Evolutionary conservation across 169 alveolate species (phyloP).

Genomic region (Plasmodium cynomolgi): DNA sequence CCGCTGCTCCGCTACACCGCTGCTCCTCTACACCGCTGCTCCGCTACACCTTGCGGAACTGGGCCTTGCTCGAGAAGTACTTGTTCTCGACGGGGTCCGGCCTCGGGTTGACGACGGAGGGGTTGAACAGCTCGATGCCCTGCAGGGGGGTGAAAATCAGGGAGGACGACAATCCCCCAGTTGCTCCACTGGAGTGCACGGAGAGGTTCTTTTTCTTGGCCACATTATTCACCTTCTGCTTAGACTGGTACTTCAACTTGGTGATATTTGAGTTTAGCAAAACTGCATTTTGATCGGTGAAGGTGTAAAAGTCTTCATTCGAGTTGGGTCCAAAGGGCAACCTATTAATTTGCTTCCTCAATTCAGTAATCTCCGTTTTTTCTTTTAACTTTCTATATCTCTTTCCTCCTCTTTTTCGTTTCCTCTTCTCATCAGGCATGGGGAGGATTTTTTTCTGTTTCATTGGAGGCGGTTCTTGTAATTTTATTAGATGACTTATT

Average conservation of each 20-base stretch:
- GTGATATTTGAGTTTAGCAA: conserved; percentile 54
- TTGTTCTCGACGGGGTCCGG: conserved; percentile 32
- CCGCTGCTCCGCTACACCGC: not conserved
- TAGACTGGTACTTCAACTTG: conserved; percentile 51
- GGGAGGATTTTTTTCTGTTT: conserved; percentile 89
- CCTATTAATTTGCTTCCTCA: conserved; percentile 87
- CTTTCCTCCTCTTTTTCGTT: conserved; percentile 89
- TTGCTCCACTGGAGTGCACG: conserved; percentile 66
- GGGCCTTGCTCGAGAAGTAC: conserved; percentile 54
- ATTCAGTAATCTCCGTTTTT: conserved; percentile 87
- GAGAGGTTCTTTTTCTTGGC: conserved; percentile 12
- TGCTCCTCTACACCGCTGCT: not conserved
- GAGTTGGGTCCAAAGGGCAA: conserved; percentile 89
- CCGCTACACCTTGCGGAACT: conserved; percentile 54
- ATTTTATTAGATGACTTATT: conserved; percentile 55
- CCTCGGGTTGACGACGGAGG: conserved; percentile 3
- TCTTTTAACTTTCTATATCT: conserved; percentile 89
- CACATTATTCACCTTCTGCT: conserved; percentile 41
- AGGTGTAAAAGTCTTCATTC: conserved; percentile 84
- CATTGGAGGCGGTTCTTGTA: conserved; percentile 72
- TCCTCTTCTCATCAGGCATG: conserved; percentile 88
- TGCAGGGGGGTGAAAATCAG: conserved; percentile 87
- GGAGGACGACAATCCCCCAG: conserved; percentile 86
- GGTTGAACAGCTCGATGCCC: conserved; percentile 74
- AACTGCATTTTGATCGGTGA: conserved; percentile 53